Evolutionary conservation across 108 stramenopile genomes (phyloP), one percentile per base, ranked within the genome.

Genomic region (Fragilaria radians): DNA sequence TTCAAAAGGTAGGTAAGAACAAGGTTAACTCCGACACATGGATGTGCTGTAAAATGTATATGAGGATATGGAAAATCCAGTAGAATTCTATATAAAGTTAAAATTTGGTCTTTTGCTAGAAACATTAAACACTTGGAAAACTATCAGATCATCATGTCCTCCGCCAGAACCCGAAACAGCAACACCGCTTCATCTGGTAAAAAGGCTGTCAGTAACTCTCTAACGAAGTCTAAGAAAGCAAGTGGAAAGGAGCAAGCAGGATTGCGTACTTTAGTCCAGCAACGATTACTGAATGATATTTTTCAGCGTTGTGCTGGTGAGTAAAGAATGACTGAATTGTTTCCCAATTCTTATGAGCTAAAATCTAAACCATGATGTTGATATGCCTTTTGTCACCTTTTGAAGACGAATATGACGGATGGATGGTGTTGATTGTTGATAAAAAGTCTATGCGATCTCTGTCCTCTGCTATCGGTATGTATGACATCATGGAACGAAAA

Each of bases 401-500:
- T 14, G 11, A 48, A 78, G 68, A 52, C 3, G 54, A 54, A 27
- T 49, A 66, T 57, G 62, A 67, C 34, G 69, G 65, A 29, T 76
- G 83, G 81, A 60, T 83, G 70, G 74, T 95, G 45, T 70, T 95
- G 47, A 78, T 95, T 24, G 73, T 95, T 31, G 91, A 93, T 66
- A 68, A 86, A 2, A 68, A 53, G 19, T 67, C 88, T 7, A 76
- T 85, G 55, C 82, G 83, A 34, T 85, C 88, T 22, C 78, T 95
- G n/a, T 91, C 91, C 19, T 66, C 81, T 3, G 81, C 82, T 1
- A 79, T 95, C 9, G 89, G 89, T 17, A 93, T 95, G 94, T 95
- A 95, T 75, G 88, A 95, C 58, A 67, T 95, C 29, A 91, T 95
- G 91, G 94, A 95, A 65, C 78, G 83, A 22, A 72, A 85, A 22